Evolutionary conservation across 2,329 filamentous ascomycete genomes (phyloP).

Genomic region (Clonostachys solani): DNA sequence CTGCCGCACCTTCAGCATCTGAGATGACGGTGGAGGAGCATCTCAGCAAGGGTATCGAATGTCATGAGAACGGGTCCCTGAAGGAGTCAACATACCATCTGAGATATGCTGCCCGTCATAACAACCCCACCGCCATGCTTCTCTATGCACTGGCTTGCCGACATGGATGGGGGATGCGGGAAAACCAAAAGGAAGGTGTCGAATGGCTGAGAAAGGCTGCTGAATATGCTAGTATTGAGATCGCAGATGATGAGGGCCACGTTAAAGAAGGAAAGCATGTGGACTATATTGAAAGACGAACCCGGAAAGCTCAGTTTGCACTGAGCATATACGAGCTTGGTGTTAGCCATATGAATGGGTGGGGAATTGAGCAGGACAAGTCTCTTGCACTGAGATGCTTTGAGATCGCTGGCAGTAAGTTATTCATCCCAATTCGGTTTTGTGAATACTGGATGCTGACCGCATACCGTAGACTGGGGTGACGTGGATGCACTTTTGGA

Average conservation of each 20-base stretch:
- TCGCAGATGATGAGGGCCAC: conserved; percentile 74
- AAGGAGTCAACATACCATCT: conserved; percentile 97
- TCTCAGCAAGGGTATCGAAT: conserved; percentile 81
- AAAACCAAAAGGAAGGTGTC: conserved; percentile 85
- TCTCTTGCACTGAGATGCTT: conserved; percentile 84
- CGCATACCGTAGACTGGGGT: conserved; percentile 64
- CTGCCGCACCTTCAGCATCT: conserved; percentile 50
- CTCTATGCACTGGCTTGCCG: conserved; percentile 91
- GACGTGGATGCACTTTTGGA: conserved; percentile 92
- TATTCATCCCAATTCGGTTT: neutral
- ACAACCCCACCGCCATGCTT: conserved; percentile 90
- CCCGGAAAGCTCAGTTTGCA: conserved; percentile 88
- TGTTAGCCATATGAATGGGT: conserved; percentile 96
- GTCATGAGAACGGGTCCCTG: conserved; percentile 81
- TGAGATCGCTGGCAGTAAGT: conserved; percentile 84
- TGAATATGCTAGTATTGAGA: conserved; percentile 75
- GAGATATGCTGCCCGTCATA: conserved; percentile 79
- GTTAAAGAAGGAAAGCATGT: conserved; percentile 58
- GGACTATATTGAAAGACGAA: conserved; percentile 68
- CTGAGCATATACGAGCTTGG: conserved; percentile 95
- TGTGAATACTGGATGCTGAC: conserved; percentile 11
- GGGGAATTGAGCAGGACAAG: conserved; percentile 95
- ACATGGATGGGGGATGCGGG: conserved; percentile 96
- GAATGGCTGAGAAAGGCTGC: conserved; percentile 90
- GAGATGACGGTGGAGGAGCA: conserved; percentile 85